Evolutionary conservation across 2,329 filamentous ascomycete species (phyloP).

Genomic region (Talaromyces sp.): DNA sequence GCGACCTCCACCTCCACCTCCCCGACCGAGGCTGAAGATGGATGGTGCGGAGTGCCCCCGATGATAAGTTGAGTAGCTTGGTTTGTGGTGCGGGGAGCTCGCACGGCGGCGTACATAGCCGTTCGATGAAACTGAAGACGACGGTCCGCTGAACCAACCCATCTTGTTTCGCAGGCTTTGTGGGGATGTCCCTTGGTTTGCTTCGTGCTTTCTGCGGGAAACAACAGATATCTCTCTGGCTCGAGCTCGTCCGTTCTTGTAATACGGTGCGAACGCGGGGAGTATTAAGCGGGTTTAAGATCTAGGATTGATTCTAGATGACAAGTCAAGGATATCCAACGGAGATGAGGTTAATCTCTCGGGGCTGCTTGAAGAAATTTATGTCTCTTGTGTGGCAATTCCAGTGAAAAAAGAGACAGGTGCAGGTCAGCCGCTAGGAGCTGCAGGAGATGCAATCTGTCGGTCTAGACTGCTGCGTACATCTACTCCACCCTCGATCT

Average conservation of each 20-base stretch:
- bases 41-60: conserved; percentile 46
- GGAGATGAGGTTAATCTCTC: not conserved
- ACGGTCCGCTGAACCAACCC: conserved; percentile 50
- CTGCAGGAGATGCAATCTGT: conserved; percentile 23
- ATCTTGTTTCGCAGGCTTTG: too few relatives aligned
- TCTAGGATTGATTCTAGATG: too few relatives aligned
- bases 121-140: conserved; percentile 31
- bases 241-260: not conserved
- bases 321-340: not conserved
- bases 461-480: conserved; percentile 21
- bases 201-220: not conserved
- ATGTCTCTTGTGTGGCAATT: conserved; percentile 22
- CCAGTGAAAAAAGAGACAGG: conserved; percentile 14
- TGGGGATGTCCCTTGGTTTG: not conserved
- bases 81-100: conserved; percentile 41
- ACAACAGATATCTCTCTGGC: not conserved
- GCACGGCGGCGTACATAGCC: conserved; percentile 34
- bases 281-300: not conserved
- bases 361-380: conserved; percentile 1
- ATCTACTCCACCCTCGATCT: conserved; percentile 11
- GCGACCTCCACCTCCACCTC: conserved; percentile 35
- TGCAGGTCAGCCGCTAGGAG: conserved; percentile 28
- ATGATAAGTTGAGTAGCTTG: conserved; percentile 42
- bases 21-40: conserved; percentile 48
- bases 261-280: not conserved